Evolutionary conservation across 2,329 filamentous ascomycete genomes (phyloP), one percentile per base, ranked within the genome.

Genomic region (Verticillium nonalfalfae): DNA sequence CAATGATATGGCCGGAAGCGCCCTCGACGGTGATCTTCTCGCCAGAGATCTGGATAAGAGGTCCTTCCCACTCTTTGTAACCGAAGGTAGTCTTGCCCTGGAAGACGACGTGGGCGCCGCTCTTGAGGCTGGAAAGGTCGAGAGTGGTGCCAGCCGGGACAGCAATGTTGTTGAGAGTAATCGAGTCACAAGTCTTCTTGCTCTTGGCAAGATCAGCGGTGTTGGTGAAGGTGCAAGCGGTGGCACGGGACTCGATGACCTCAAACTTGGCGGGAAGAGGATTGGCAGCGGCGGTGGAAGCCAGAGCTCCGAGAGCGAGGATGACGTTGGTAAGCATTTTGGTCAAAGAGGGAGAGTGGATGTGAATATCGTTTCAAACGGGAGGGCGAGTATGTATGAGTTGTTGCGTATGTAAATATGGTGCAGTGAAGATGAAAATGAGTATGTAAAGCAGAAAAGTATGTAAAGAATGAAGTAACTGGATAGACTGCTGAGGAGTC

Each of bases 51-150:
- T 80, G 79, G 67, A 90, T 79, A 11, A 90, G 77, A 57, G 87
- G 87, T 0, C 88, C 87, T 1, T 72, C 71, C 87, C 87, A 90
- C 68, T 88, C 83, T 65, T 84, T 77, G 75, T 88, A 89, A 21
- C 79, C 87, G 68, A 87, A 90, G 61, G 82, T 85, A 21, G 87
- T 90, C 18, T 78, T 84, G 45, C 88, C 88, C 62, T 84, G 72
- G 73, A 90, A 90, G 67, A 82, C 83, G 64, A 65, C 60, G 72
- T 78, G 15, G 61, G 84, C 85, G 64, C 80, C 81, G 18, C 73
- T 69, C 1, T 76, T 77, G 45, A 87, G 76, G 34, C 76, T 73
- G 10, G 83, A 84, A 61, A 88, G 71, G 68, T 88, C 83, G 14
- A 89, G 78, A 1, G 85, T 87, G 13, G 75, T 73, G 31, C 85